Percentiles rank a stretch among this genome's conserved stretches.
Evolutionary conservation across 1,139 yeast species (phyloP).

Genomic region (Hansenula sp.): DNA sequence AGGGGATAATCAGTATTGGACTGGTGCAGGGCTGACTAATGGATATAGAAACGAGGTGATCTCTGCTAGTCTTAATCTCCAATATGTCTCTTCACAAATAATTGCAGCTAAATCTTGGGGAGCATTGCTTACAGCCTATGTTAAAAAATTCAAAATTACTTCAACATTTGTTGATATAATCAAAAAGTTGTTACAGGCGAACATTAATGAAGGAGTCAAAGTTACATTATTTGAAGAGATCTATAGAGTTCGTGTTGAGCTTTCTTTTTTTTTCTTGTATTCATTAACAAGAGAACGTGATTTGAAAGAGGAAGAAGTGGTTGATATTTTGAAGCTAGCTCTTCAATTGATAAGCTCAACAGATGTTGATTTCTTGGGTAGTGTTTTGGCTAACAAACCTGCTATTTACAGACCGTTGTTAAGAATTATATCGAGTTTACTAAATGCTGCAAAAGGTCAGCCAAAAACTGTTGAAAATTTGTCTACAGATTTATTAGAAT

Average conservation of each 20-base stretch:
- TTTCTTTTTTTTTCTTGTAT: conserved; percentile 62
- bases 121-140: conserved; percentile 65
- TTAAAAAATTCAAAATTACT: conserved; percentile 31
- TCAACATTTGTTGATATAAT: conserved; percentile 40
- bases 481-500: conserved; percentile 47
- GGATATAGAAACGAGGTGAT: conserved; percentile 49
- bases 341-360: conserved; percentile 41
- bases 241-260: conserved; percentile 59
- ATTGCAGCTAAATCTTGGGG: conserved; percentile 74
- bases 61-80: conserved; percentile 59
- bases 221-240: conserved; percentile 45
- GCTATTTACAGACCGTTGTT: conserved; percentile 56
- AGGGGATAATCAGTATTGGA: conserved; percentile 45
- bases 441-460: conserved; percentile 40
- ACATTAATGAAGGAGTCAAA: conserved; percentile 49
- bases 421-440: conserved; percentile 48
- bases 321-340: conserved; percentile 24
- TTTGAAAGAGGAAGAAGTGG: conserved; percentile 22
- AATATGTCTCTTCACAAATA: conserved; percentile 63
- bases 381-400: conserved; percentile 33
- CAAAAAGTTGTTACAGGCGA: conserved; percentile 45
- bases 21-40: conserved; percentile 22
- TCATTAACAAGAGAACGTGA: conserved; percentile 31
- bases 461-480: conserved; percentile 40
- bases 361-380: conserved; percentile 41